Base-by-base conservation (phyloP, 2,329 filamentous ascomycete species). In the Colletotrichum sp. region DNA sequence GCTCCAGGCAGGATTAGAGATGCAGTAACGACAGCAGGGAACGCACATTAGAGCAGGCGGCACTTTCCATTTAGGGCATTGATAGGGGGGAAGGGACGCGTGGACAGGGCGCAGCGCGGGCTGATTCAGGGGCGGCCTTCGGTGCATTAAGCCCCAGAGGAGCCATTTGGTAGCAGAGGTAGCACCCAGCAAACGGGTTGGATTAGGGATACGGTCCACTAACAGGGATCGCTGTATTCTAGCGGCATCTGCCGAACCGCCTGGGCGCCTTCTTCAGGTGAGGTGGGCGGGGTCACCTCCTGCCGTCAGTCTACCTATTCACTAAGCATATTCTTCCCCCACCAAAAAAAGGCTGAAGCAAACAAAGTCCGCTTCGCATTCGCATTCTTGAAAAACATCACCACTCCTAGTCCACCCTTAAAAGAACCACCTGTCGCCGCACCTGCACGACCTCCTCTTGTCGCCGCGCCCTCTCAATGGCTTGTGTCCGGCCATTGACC, bases 311-410 rank as follows among this genome's bases (percentile, higher is more conserved):
- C 10, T 32, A 12, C 10, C 30, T 32, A 32, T 32, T 32, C 30
- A 32, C 36, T 57, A 57, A 68, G 65, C 65, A 68, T 60, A 21
- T 68, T 39, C 9, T 24, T 32, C 57, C 67, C 32, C 57, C 32
- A 68, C 64, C 73, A 48, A 59, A 75, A 63, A 67, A 72, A 52
- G 69, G 69, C 69, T 59, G 69, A 75, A 48, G 12, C 30, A n/a
- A 14, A 26, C 2, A 48, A 24, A 52, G 34, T 26, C 61, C 59
- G 39, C 21, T 16, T 60, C 70, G 52, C 12, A 59, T 34, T 60
- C 48, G 26, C 60, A 34, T 71, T 28, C 18, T 39, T 14, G 18
- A n/a, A 13, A 74, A 55, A 21, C 26, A 52, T 52, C 43, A 52
- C 43, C 43, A 52, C 43, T 21, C n/a, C 3, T 6, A 52, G n/a